Evolutionary conservation across 208 protist genomes (phyloP).

Genomic region (Leishmania braziliensis): DNA sequence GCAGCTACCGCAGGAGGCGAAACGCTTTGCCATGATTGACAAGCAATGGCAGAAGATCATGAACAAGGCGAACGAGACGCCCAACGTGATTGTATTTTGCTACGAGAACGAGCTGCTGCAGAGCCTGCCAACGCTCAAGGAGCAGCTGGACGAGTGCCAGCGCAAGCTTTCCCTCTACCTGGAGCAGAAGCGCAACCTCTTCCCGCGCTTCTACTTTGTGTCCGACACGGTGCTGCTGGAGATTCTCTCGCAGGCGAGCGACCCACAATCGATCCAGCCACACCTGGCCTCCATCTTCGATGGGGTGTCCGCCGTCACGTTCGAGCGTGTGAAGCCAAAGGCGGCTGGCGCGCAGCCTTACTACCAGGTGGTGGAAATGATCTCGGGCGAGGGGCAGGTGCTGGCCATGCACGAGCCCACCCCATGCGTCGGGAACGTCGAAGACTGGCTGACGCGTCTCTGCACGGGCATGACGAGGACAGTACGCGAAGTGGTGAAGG

Average conservation of each 20-base stretch:
- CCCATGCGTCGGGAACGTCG: slow-evolving; percentile 92
- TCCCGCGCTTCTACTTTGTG: slow-evolving; percentile 99
- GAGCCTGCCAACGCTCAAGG: slow-evolving; percentile 93
- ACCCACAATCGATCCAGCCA: slow-evolving; percentile 94
- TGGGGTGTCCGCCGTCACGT: slow-evolving; percentile 87
- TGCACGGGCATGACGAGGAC: slow-evolving; percentile 93
- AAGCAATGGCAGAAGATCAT: slow-evolving; percentile 98
- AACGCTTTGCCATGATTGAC: slow-evolving; percentile 96
- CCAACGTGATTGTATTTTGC: slow-evolving; percentile 96
- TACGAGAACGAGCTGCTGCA: slow-evolving; percentile 96
- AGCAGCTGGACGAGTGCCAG: slow-evolving; percentile 98
- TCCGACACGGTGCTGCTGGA: slow-evolving; percentile 97
- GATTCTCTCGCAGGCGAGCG: slow-evolving; percentile 96
- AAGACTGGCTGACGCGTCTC: slow-evolving; percentile 94
- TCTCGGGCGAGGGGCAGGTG: slow-evolving; percentile 89
- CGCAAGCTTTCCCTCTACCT: slow-evolving; percentile 97
- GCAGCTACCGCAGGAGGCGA: slow-evolving; percentile 96
- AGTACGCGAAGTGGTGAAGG: slow-evolving; percentile 90
- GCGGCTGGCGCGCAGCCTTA: slow-evolving; percentile 88
- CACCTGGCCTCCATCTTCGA: slow-evolving; percentile 96
- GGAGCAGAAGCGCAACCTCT: slow-evolving; percentile 97
- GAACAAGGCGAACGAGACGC: slow-evolving; percentile 95
- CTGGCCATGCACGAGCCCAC: slow-evolving; percentile 90
- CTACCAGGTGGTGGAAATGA: slow-evolving; percentile 93
- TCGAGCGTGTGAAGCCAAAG: slow-evolving; percentile 92